Percentiles rank a stretch among this genome's conserved stretches.
Conservation (phyloP, 805 yeast species). For the Cyberlindnera euphorbiae region DNA sequence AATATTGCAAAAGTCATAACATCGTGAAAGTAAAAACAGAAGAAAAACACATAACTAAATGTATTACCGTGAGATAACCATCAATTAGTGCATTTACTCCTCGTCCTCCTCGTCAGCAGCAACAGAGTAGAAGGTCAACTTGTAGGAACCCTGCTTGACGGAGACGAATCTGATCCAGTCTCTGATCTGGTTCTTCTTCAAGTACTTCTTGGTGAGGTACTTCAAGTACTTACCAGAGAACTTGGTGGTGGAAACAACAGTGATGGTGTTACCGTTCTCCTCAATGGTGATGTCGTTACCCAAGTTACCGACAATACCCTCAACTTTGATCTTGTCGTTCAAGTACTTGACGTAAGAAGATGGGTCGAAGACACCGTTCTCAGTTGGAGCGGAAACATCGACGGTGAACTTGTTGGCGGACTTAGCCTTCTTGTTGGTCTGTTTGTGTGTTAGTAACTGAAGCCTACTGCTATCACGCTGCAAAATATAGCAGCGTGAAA, state of each 20-base stretch:
- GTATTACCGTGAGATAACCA: conserved; percentile 11
- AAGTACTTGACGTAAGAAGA: conserved; percentile 96
- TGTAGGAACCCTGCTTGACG: conserved; percentile 91
- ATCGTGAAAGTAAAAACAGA: conserved; percentile 10
- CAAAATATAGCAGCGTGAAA: conserved; percentile 26
- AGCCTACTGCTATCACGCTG: conserved; percentile 63
- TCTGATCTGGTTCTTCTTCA: conserved; percentile 99
- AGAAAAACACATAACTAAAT: conserved; percentile 13
- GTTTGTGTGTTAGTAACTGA: conserved; percentile 35
- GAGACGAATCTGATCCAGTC: conserved; percentile 99
- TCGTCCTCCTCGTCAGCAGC: conserved; percentile 95
- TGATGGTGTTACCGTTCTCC: conserved; percentile 85
- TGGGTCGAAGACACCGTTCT: conserved; percentile 96
- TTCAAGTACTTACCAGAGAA: conserved; percentile 99
- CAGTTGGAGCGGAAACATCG: conserved; percentile 96
- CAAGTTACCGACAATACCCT: conserved; percentile 92
- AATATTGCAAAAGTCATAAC: conserved; percentile 17
- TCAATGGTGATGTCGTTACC: conserved; percentile 90
- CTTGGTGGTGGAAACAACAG: conserved; percentile 84
- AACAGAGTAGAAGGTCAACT: conserved; percentile 98
- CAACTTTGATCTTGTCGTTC: conserved; percentile 99
- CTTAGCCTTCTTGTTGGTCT: conserved; percentile 81
- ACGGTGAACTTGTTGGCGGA: conserved; percentile 87
- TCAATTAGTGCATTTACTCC: conserved; percentile 51
- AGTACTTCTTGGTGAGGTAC: conserved; percentile 99